phyloP scores from a whole-genome alignment of 495 filamentous ascomycete species.

The Talaromyces liani region DNA sequence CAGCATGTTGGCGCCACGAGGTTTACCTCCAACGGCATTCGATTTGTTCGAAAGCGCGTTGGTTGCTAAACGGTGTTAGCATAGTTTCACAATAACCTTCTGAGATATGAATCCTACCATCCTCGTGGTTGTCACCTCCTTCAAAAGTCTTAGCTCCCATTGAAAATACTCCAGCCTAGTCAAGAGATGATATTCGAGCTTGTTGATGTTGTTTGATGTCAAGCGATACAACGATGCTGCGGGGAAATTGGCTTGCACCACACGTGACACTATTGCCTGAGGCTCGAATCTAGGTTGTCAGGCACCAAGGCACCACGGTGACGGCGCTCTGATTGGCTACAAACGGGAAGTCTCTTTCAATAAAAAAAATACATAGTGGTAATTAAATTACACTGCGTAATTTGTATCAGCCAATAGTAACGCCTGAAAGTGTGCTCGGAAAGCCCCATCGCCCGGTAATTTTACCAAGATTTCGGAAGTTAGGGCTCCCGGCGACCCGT shows the following conservation, averaged over 20 bases:
- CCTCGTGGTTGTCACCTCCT: slow-evolving; percentile 17
- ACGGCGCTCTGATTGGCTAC: not conserved
- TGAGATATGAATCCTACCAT: slow-evolving; percentile 11
- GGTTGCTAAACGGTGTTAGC: slow-evolving; percentile 7
- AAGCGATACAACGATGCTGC: not conserved
- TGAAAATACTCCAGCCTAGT: slow-evolving; percentile 8
- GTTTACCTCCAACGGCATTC: slow-evolving; percentile 33
- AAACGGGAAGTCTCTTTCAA: not conserved
- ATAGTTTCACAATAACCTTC: slow-evolving; percentile 9
- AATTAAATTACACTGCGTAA: not conserved
- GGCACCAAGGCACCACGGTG: too few relatives aligned
- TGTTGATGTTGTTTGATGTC: not conserved
- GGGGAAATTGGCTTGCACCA: not conserved
- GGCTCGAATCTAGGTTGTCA: too few relatives aligned
- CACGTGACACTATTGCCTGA: not conserved
- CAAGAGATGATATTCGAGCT: not conserved
- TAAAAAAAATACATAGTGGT: not conserved
- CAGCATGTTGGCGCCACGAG: slow-evolving; percentile 26
- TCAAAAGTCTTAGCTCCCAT: slow-evolving; percentile 26
- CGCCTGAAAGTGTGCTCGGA: not conserved
- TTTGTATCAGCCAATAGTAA: not conserved
- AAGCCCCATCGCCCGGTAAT: not conserved
- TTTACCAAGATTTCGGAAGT: not conserved
- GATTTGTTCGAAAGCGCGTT: slow-evolving; percentile 23
- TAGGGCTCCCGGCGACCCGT: not conserved